Percentiles rank a stretch among this genome's conserved stretches.
These are phyloP conservation scores for Fusarium dimerum DNA, from an alignment of 2,329 filamentous ascomycete genomes.

Conservation along the genomic window DNA sequence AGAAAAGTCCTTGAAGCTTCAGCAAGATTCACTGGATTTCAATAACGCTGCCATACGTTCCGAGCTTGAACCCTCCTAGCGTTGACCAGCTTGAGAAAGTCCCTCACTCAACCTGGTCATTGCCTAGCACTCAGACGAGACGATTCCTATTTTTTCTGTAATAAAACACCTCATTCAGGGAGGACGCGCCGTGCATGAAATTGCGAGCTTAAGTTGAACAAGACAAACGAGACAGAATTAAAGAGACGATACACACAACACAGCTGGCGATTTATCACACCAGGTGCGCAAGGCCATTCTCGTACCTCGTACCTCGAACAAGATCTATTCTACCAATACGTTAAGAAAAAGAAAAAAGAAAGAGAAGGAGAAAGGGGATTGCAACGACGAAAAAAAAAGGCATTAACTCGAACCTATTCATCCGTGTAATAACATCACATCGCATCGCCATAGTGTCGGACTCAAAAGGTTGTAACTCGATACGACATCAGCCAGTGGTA, in stretches of 20 bases:
- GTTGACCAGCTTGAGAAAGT: background rate
- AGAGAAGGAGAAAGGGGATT: too few relatives aligned
- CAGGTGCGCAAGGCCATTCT: background rate
- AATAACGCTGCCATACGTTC: background rate
- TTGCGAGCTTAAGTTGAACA: too few relatives aligned
- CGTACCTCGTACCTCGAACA: background rate
- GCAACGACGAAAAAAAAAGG: too few relatives aligned
- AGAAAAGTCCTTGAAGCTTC: background rate
- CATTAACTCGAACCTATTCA: too few relatives aligned
- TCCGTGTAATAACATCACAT: too few relatives aligned
- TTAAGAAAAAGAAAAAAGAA: too few relatives aligned
- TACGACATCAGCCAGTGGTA: too few relatives aligned
- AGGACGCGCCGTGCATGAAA: too few relatives aligned
- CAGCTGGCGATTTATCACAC: background rate
- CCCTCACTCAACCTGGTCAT: background rate
- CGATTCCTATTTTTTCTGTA: background rate
- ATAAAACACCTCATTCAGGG: background rate
- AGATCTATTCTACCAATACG: too few relatives aligned
- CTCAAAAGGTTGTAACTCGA: too few relatives aligned
- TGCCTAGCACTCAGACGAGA: background rate
- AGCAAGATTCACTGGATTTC: background rate
- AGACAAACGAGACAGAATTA: background rate
- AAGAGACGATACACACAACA: background rate
- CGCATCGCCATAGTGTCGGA: too few relatives aligned
- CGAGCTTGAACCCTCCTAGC: background rate